These are phyloP conservation scores for Helenozyma rhizophorensis DNA, from an alignment of 805 yeast species.

Conservation along the genomic window DNA sequence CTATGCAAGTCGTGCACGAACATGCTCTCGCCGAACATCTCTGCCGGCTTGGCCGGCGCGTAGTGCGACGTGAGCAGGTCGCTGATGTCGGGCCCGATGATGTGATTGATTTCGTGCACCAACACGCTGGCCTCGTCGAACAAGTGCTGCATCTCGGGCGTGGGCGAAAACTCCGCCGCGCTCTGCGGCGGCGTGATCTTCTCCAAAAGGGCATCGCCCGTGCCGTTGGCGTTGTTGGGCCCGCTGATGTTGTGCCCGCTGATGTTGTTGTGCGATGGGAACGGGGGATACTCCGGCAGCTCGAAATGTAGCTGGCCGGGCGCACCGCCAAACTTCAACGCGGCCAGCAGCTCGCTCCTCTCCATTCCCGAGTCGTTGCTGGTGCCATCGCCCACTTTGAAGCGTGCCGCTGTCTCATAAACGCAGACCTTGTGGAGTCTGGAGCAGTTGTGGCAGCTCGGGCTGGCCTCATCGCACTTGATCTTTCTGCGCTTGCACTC, in stretches of 20 bases:
- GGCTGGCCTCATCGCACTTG: slow-evolving; percentile 40
- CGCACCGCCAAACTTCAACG: no score
- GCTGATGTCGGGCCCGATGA: slow-evolving; percentile 13
- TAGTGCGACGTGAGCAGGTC: neutral
- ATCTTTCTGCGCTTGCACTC: slow-evolving; percentile 42
- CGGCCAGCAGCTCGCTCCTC: no score
- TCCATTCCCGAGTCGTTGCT: neutral
- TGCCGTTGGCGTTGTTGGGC: no score
- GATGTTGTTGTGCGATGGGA: no score
- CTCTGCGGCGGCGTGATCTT: no score
- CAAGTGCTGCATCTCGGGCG: slow-evolving; percentile 16
- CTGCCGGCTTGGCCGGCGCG: neutral
- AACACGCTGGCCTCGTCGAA: slow-evolving; percentile 32
- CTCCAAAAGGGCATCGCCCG: no score
- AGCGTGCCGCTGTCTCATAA: slow-evolving; percentile 9
- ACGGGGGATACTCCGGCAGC: no score
- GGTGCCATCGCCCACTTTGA: neutral
- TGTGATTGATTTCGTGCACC: slow-evolving; percentile 29
- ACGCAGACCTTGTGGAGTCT: slow-evolving; percentile 29
- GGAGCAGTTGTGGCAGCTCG: slow-evolving; percentile 34
- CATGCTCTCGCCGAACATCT: slow-evolving; percentile 1
- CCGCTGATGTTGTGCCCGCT: no score
- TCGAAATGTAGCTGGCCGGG: no score
- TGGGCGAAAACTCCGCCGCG: slow-evolving; percentile 1
- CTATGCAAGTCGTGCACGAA: neutral